Conservation (phyloP, 192 early-diverging fungal species). For the Backusella liffmaniae region DNA sequence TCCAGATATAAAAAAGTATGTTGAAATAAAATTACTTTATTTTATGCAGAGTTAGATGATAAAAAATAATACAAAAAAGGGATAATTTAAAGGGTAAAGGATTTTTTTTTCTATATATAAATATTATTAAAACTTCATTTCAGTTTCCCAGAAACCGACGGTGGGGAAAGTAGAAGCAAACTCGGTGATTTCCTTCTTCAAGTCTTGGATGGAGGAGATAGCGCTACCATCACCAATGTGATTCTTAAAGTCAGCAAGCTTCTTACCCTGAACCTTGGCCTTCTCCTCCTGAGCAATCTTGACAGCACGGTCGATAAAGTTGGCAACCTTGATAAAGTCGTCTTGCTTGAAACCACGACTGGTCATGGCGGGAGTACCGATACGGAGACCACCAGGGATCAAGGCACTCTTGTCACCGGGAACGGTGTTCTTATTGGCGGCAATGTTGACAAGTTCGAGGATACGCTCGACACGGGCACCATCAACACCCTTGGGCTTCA, state of each 20-base stretch:
- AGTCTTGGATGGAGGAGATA: constrained; percentile 58
- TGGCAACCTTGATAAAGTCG: constrained; percentile 87
- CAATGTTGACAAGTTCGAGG: constrained; percentile 95
- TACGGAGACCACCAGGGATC: constrained; percentile 89
- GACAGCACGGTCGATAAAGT: constrained; percentile 89
- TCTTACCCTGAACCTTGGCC: constrained; percentile 57
- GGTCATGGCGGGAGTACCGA: constrained; percentile 98
- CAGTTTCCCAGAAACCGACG: constrained; percentile 74
- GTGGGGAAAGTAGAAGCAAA: constrained; percentile 89
- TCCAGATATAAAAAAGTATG: not conserved
- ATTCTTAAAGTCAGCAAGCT: constrained; percentile 91
- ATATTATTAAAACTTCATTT: constrained; percentile 53
- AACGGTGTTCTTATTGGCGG: constrained; percentile 99
- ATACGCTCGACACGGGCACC: constrained; percentile 96
- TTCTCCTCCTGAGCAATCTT: constrained; percentile 73
- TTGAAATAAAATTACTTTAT: not conserved
- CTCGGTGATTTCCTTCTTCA: constrained; percentile 79
- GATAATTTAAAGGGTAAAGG: constrained; percentile 1
- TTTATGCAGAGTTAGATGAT: not conserved
- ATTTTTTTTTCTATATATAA: not conserved
- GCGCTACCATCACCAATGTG: constrained; percentile 66
- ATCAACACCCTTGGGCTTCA: constrained; percentile 83
- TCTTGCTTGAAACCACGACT: constrained; percentile 81
- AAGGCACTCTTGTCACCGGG: constrained; percentile 95
- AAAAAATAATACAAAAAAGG: not conserved